phyloP scores from a whole-genome alignment of 768 basidiomycete species.

The Tylopilus vinaceipallidus region DNA sequence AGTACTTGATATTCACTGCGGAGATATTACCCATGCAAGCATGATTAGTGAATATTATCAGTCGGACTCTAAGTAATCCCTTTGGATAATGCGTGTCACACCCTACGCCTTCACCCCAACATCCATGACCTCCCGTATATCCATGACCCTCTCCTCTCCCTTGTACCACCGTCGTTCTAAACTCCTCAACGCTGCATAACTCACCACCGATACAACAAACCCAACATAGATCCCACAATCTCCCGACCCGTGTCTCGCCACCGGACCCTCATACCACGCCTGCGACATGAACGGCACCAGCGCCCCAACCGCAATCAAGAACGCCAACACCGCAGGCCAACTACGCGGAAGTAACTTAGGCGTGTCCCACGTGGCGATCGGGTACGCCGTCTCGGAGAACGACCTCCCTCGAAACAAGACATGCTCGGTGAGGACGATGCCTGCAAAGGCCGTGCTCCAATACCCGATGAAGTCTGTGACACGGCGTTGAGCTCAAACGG shows the following conservation, averaged over 20 bases:
- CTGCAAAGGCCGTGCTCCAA: constrained; percentile 38
- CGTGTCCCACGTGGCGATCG: constrained; percentile 36
- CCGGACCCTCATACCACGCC: constrained; percentile 50
- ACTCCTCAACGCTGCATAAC: constrained; percentile 31
- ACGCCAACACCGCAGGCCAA: constrained; percentile 40
- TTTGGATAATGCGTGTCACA: no score
- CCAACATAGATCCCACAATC: constrained; percentile 49
- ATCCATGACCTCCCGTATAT: background rate
- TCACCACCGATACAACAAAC: constrained; percentile 31
- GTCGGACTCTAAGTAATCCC: no score
- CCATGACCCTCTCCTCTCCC: background rate
- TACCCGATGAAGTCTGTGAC: constrained; percentile 43
- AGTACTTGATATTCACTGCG: no score
- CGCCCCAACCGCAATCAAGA: constrained; percentile 38
- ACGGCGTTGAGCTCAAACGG: constrained; percentile 9
- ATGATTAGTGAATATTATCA: no score
- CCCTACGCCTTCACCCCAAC: constrained; percentile 1
- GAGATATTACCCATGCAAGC: no score
- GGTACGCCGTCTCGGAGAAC: constrained; percentile 36
- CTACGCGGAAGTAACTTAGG: constrained; percentile 39
- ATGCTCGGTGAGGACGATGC: constrained; percentile 43
- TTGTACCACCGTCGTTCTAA: constrained; percentile 26
- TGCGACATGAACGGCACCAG: constrained; percentile 51
- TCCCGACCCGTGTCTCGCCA: constrained; percentile 43
- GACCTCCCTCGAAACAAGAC: constrained; percentile 39